These are phyloP conservation scores for Rutstroemia sp. DNA, from an alignment of 2,329 filamentous ascomycete species.

Conservation along the genomic window DNA sequence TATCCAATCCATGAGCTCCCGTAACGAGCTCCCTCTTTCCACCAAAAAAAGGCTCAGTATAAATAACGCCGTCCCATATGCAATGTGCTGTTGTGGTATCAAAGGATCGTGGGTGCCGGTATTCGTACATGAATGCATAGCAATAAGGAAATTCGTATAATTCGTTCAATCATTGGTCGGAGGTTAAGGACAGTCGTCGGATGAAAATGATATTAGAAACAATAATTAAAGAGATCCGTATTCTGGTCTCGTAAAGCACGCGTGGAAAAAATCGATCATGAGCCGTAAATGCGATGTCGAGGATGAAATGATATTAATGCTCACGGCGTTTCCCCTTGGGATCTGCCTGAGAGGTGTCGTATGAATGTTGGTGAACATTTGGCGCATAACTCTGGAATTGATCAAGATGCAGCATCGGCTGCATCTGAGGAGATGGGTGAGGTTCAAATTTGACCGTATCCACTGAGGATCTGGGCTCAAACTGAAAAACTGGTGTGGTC, in stretches of 20 bases:
- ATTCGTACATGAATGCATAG: conserved; percentile 29
- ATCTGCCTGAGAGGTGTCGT: conserved; percentile 19
- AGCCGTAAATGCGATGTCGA: conserved; percentile 15
- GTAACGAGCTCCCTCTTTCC: neutral
- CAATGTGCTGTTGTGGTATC: conserved; percentile 19
- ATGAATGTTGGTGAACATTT: conserved; percentile 20
- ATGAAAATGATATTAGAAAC: conserved; percentile 13
- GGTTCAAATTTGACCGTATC: conserved; percentile 23
- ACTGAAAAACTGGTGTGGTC: conserved; percentile 25
- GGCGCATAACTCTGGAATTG: conserved; percentile 9
- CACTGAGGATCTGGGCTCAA: conserved; percentile 18
- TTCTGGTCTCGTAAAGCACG: conserved; percentile 1
- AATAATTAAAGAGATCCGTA: conserved; percentile 15
- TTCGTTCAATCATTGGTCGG: conserved; percentile 20
- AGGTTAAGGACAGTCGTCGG: conserved; percentile 19
- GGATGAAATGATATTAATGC: conserved; percentile 18
- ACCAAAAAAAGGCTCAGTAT: neutral
- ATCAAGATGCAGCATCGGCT: conserved; percentile 13
- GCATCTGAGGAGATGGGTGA: conserved; percentile 9
- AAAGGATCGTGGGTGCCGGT: conserved; percentile 24
- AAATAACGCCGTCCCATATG: conserved; percentile 23
- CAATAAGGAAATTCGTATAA: conserved; percentile 20
- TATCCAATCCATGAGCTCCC: neutral
- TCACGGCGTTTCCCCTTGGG: conserved; percentile 28
- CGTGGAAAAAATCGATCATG: neutral